These are phyloP conservation scores for Graphilbum fragrans DNA, from an alignment of 2,329 filamentous ascomycete genomes.

Conservation along the genomic window DNA sequence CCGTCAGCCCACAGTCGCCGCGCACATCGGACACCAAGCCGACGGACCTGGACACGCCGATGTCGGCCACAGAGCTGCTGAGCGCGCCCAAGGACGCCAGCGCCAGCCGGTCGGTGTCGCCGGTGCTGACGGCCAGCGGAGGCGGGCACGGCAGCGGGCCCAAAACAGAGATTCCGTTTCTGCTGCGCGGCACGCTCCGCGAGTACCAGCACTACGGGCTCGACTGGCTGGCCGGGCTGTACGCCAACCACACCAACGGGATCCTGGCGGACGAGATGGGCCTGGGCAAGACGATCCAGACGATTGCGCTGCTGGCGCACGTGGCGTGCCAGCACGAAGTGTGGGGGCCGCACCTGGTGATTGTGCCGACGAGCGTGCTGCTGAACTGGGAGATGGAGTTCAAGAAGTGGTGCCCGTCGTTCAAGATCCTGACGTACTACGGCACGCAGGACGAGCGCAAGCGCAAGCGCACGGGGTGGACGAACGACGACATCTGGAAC, in stretches of 20 bases:
- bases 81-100: constrained; percentile 14
- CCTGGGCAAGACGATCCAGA: constrained; percentile 95
- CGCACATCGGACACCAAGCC: constrained; percentile 37
- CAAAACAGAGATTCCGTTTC: constrained; percentile 65
- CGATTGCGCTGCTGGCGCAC: constrained; percentile 85
- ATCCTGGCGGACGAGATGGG: constrained; percentile 99
- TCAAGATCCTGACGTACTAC: constrained; percentile 97
- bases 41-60: constrained; percentile 31
- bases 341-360: constrained; percentile 92
- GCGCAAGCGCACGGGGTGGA: constrained; percentile 85
- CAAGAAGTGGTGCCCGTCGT: constrained; percentile 96
- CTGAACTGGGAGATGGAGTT: constrained; percentile 99
- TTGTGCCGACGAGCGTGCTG: constrained; percentile 96
- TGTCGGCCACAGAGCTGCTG: constrained; percentile 21
- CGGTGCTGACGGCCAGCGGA: constrained; percentile 15
- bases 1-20: constrained; percentile 33
- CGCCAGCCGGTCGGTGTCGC: constrained; percentile 20
- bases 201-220: constrained; percentile 97
- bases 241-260: constrained; percentile 85
- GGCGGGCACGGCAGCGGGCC: constrained; percentile 16
- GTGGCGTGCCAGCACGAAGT: constrained; percentile 80
- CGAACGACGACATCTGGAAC: constrained; percentile 86
- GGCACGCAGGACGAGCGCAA: constrained; percentile 87
- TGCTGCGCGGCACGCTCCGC: constrained; percentile 77
- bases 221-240: constrained; percentile 90